Evolutionary conservation across 2,329 filamentous ascomycete genomes (phyloP).

Genomic region (Alternaria solani): DNA sequence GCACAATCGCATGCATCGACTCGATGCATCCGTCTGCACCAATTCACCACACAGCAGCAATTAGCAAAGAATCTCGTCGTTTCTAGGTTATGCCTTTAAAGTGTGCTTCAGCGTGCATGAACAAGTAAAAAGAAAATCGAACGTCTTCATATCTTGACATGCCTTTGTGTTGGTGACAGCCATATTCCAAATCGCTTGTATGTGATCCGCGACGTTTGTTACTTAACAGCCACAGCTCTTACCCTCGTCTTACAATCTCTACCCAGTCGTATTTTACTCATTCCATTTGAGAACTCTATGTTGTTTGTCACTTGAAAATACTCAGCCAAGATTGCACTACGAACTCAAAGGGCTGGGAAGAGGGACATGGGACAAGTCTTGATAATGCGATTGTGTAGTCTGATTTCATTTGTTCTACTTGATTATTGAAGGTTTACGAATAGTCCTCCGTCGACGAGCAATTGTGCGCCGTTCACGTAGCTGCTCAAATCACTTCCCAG

Average conservation of each 20-base stretch:
- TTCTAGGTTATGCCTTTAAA: too few species aligned
- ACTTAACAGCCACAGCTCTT: background rate
- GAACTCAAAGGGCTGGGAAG: background rate
- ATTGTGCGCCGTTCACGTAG: slow-evolving; percentile 74
- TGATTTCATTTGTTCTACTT: background rate
- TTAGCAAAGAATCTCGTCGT: too few species aligned
- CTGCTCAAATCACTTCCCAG: slow-evolving; percentile 74
- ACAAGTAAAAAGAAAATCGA: too few species aligned
- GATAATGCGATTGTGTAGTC: background rate
- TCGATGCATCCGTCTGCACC: background rate
- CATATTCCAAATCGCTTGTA: too few species aligned
- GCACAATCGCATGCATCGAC: background rate
- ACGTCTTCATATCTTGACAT: too few species aligned
- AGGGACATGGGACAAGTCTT: background rate
- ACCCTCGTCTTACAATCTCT: too few species aligned
- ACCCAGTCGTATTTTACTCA: background rate
- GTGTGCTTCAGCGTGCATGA: too few species aligned
- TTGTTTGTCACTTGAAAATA: background rate
- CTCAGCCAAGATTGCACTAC: background rate
- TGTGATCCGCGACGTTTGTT: too few species aligned
- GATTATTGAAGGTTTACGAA: slow-evolving; percentile 76
- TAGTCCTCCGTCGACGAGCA: slow-evolving; percentile 86
- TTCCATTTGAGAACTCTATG: background rate
- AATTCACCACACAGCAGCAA: background rate
- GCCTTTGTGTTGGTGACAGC: too few species aligned